phyloP scores from a whole-genome alignment of 2,329 filamentous ascomycete genomes.

The Penicillium sp. region DNA sequence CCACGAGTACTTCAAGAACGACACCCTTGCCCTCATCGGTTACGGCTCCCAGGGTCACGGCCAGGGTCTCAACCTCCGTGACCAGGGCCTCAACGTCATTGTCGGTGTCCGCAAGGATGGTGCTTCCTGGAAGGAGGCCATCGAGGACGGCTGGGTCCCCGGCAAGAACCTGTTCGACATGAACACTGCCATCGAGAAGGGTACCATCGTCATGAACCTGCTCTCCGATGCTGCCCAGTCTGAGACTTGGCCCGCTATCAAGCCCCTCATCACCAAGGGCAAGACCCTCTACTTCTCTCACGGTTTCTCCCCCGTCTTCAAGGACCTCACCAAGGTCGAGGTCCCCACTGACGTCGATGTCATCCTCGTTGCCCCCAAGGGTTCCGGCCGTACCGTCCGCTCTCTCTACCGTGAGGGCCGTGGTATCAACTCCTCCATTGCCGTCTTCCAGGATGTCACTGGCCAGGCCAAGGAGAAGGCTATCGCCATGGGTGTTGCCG shows the following conservation, averaged over 20 bases:
- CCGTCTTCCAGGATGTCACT: constrained; percentile 97
- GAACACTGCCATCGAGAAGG: constrained; percentile 89
- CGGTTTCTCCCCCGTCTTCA: constrained; percentile 99
- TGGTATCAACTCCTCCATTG: constrained; percentile 99
- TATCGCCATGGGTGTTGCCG: constrained; percentile 91
- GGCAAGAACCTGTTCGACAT: constrained; percentile 99
- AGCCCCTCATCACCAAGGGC: constrained; percentile 97
- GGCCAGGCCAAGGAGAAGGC: constrained; percentile 99
- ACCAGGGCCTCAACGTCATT: constrained; percentile 99
- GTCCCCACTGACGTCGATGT: constrained; percentile 95
- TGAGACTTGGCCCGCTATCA: constrained; percentile 98
- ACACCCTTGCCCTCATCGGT: constrained; percentile 97
- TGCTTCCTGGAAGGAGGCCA: constrained; percentile 95
- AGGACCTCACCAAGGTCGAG: constrained; percentile 98
- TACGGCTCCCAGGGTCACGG: constrained; percentile 98
- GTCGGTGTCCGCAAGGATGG: constrained; percentile 98
- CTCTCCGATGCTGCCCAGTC: constrained; percentile 96
- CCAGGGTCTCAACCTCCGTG: constrained; percentile 98
- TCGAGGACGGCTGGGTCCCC: constrained; percentile 95
- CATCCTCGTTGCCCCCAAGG: constrained; percentile 99
- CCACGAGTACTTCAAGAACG: constrained; percentile 99
- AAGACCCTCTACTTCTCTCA: constrained; percentile 99
- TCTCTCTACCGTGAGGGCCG: constrained; percentile 98
- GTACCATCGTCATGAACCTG: constrained; percentile 98
- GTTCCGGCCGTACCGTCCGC: constrained; percentile 96